Base-by-base conservation (phyloP, 2,329 filamentous ascomycete species). In the Dendryphion nanum region DNA sequence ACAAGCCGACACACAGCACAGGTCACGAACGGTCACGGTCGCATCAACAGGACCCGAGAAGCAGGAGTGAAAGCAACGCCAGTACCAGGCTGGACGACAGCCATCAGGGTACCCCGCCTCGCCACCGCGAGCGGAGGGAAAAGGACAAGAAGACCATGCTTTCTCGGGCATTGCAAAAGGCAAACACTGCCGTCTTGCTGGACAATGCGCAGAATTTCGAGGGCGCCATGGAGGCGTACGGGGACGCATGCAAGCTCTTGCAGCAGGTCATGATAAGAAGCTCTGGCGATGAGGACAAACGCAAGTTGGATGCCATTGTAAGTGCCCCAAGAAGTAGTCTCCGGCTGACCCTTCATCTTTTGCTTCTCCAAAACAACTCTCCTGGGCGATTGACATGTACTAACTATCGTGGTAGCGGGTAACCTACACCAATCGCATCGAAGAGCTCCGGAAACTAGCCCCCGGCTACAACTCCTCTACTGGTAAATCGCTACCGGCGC, bases 131-230 rank as follows among this genome's bases (percentile, higher is more conserved):
- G 46, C 61, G 63, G 42, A 59, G 66, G 35, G 73, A 75, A 42
- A 71, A 67, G 51, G 73, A 75, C 51, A 75, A 97, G 63, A 97
- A 96, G 72, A 86, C 84, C 8, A 97, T 97, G 90, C 77, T 98
- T 23, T 95, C 91, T n/a, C 87, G 86, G 53, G 93, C 93, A 1
- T 72, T 98, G 38, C 86, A 95, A 61, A 95, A 96, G 69, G 93
- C 93, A 34, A 96, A 98, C 59, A 91, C 88, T 10, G 93, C 93
- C 16, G 93, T 98, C 18, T 79, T 96, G 50, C 78, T 98, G 28
- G 93, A 98, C 68, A 97, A 96, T 77, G 89, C 89, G 12, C 87
- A 93, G 57, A 95, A 97, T 59, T 91, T 93, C 47, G 87, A 91
- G 62, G 89, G 88, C 28, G 93, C 93, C 14, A 83, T 94, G 60